These are phyloP conservation scores for Tylopilus sp. DNA, from an alignment of 768 basidiomycete genomes.

Conservation along the genomic window DNA sequence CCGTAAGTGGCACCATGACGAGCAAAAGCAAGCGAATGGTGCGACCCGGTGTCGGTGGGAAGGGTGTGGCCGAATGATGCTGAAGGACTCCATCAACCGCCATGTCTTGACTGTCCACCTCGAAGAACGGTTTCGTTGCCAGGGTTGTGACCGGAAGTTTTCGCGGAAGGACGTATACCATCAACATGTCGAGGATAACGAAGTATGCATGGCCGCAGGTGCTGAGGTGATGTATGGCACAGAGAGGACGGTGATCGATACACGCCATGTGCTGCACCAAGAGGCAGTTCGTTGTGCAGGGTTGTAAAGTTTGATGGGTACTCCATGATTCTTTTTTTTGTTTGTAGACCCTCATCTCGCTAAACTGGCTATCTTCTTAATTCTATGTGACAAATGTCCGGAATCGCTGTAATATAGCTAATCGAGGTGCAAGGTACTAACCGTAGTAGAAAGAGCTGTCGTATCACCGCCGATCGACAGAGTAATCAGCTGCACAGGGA, in stretches of 20 bases:
- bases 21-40: neutral
- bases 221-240: neutral
- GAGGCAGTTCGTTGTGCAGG: neutral
- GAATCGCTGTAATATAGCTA: no score
- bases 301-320: neutral
- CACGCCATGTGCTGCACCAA: neutral
- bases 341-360: no score
- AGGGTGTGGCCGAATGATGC: neutral
- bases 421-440: no score
- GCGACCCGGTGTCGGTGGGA: slow-evolving; percentile 2
- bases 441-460: no score
- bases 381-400: no score
- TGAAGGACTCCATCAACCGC: slow-evolving; percentile 2
- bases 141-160: neutral
- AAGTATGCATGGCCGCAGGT: neutral
- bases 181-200: neutral
- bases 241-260: neutral
- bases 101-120: slow-evolving; percentile 7
- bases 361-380: no score
- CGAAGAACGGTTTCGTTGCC: slow-evolving; percentile 2
- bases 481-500: no score
- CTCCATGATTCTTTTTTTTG: neutral
- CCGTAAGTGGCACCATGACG: slow-evolving; percentile 5
- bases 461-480: no score
- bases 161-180: slow-evolving; percentile 6